These are phyloP conservation scores for Gossypium herbaceum DNA, from an alignment of 345 rosid species.

Conservation along the genomic window DNA sequence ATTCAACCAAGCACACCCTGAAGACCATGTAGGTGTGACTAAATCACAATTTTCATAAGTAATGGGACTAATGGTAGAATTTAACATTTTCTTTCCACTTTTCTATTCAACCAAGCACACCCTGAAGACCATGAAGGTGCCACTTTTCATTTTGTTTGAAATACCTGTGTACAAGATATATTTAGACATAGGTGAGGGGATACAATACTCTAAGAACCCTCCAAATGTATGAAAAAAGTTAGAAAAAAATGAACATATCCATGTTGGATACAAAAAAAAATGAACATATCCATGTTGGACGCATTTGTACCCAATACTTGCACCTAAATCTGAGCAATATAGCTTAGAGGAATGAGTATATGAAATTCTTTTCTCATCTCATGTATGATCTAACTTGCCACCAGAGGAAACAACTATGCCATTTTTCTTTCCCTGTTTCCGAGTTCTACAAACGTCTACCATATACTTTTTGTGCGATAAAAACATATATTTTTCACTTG, in stretches of 20 bases:
- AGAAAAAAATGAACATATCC: not conserved
- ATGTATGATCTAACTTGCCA: not conserved
- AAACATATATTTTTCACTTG: not conserved
- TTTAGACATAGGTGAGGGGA: not conserved
- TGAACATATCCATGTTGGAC: not conserved
- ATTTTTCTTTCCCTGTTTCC: not conserved
- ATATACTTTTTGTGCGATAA: not conserved
- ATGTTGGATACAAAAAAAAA: not conserved
- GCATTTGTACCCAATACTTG: not conserved
- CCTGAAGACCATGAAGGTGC: not conserved
- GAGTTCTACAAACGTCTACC: not conserved
- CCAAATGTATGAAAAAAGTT: not conserved
- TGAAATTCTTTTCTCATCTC: not conserved
- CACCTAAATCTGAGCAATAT: not conserved
- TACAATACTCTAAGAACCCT: not conserved
- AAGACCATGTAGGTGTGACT: not conserved
- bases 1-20: too few relatives aligned
- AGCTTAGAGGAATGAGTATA: not conserved
- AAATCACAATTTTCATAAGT: too few relatives aligned
- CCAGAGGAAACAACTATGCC: not conserved
- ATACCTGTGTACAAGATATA: not conserved
- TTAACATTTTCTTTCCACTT: too few relatives aligned
- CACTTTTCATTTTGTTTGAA: not conserved
- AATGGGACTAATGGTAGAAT: too few relatives aligned
- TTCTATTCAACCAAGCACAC: too few relatives aligned